Conservation (phyloP, 108 stramenopile species). For the Cafeteria roenbergensis region DNA sequence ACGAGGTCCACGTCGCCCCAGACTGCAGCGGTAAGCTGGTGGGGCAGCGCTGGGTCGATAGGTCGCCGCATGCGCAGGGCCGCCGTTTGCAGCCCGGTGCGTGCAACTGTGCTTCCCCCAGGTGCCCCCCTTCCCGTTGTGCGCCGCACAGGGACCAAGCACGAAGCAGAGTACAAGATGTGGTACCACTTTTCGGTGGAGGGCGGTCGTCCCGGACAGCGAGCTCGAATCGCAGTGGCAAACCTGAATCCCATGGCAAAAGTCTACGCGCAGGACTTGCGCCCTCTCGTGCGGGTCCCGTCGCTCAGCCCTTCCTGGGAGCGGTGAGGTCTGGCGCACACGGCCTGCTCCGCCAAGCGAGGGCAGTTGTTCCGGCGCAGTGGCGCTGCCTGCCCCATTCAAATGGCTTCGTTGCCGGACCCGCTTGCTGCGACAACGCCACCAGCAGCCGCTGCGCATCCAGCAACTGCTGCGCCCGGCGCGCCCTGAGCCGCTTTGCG, state of each 20-base stretch:
- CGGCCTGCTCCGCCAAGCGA: not conserved
- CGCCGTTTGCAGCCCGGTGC: no score
- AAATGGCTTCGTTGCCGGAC: not conserved
- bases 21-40: constrained; percentile 3
- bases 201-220: not conserved
- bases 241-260: not conserved
- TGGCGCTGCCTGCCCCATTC: not conserved
- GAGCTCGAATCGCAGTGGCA: not conserved
- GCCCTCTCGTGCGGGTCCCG: constrained; percentile 4
- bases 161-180: not conserved
- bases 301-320: not conserved
- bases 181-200: constrained; percentile 4
- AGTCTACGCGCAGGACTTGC: not conserved
- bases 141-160: no score
- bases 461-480: not conserved
- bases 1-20: not conserved
- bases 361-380: not conserved
- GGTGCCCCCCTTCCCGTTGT: no score
- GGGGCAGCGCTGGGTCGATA: no score
- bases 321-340: not conserved
- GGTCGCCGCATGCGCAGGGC: no score
- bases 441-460: no score
- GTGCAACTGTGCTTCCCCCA: no score
- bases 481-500: not conserved
- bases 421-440: no score